A percentile compares a stretch with the other conserved stretches of the same genome.
Evolutionary conservation across 441 rosid species (phyloP).

Genomic region (Viola pubescens): DNA sequence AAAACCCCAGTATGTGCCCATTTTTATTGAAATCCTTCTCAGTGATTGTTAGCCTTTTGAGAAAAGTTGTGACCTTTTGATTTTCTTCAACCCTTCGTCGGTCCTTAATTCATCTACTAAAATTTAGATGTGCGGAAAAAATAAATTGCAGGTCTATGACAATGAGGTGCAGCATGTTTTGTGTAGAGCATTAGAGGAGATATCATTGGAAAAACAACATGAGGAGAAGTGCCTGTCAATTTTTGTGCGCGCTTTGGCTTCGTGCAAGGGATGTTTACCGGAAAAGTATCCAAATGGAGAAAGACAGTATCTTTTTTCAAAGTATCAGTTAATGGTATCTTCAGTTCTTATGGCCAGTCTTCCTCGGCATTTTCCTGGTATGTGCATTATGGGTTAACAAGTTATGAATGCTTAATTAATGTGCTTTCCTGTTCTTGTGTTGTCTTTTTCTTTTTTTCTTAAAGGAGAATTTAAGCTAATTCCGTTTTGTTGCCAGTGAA

Average conservation of each 20-base stretch:
- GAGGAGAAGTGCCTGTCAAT: conserved; percentile 68
- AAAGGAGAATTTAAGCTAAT: background rate
- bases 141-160: conserved; percentile 35
- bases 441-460: too few relatives aligned
- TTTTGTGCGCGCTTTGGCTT: conserved; percentile 51
- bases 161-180: conserved; percentile 54
- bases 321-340: conserved; percentile 58
- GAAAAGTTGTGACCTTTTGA: too few relatives aligned
- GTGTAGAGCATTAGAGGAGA: conserved; percentile 60
- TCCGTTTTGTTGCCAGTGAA: background rate
- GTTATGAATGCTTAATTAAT: too few relatives aligned
- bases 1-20: conserved; percentile 5
- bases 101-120: too few relatives aligned
- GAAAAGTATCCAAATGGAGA: conserved; percentile 34
- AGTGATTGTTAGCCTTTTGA: too few relatives aligned
- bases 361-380: conserved; percentile 86
- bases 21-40: too few relatives aligned
- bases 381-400: background rate
- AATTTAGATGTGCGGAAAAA: conserved; percentile 12
- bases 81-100: too few relatives aligned
- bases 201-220: conserved; percentile 43
- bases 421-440: too few relatives aligned
- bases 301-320: conserved; percentile 39
- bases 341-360: conserved; percentile 78
- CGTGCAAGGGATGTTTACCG: conserved; percentile 29